A percentile compares a stretch with the other conserved stretches of the same genome.
Conservation (phyloP, 1,284 basidiomycete species). For the Vanrija pseudolonga region DNA sequence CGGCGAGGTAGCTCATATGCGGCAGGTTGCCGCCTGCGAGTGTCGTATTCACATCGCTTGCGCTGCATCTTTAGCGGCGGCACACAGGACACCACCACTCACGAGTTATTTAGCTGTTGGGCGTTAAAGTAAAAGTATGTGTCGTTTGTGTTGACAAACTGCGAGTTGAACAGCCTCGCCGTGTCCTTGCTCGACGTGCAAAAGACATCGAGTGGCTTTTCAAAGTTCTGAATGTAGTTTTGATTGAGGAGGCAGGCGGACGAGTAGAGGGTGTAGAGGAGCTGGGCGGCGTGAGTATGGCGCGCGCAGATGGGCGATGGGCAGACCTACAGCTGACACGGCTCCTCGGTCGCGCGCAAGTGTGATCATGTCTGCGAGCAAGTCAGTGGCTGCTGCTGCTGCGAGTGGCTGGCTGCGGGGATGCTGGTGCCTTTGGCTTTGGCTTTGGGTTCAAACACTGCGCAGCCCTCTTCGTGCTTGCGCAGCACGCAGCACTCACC, state of each 20-base stretch:
- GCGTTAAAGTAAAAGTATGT: conserved; percentile 57
- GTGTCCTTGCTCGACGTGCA: conserved; percentile 35
- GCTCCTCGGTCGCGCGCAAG: conserved; percentile 72
- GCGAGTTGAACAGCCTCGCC: conserved; percentile 59
- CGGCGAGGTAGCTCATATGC: conserved; percentile 61
- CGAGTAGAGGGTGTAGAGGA: conserved; percentile 70
- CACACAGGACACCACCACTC: conserved; percentile 37
- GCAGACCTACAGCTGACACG: conserved; percentile 61
- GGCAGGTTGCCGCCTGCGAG: conserved; percentile 47
- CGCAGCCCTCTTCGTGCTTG: not conserved
- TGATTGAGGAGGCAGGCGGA: conserved; percentile 69
- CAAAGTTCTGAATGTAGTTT: conserved; percentile 63
- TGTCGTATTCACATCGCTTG: conserved; percentile 54
- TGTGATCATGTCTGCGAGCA: conserved; percentile 66
- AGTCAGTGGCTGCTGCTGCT: not conserved
- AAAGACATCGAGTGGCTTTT: conserved; percentile 75
- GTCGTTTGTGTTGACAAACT: conserved; percentile 58
- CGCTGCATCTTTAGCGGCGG: conserved; percentile 21
- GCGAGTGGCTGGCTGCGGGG: too few relatives aligned
- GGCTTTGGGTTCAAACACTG: too few relatives aligned
- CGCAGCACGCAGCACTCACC: conserved; percentile 41
- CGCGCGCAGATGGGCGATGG: conserved; percentile 1
- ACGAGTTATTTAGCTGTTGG: conserved; percentile 37
- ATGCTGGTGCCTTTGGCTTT: too few relatives aligned
- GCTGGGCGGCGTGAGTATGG: conserved; percentile 49